These are phyloP conservation scores for Trypanosoma avium DNA, from an alignment of 208 protist species.

Conservation along the genomic window DNA sequence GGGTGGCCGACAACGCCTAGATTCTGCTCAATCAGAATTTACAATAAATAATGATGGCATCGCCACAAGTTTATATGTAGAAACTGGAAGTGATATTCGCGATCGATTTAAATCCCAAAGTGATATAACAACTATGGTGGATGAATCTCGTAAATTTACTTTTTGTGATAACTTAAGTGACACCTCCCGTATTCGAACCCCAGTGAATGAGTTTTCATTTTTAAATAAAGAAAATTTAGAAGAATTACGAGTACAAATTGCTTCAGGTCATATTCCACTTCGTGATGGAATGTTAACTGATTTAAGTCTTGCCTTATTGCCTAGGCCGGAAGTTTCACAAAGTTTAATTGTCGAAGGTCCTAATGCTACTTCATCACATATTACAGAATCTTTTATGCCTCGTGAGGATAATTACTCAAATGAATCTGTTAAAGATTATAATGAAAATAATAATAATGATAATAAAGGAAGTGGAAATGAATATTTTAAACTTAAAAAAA, in stretches of 20 bases:
- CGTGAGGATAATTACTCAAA: neutral
- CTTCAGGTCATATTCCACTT: neutral
- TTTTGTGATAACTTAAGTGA: constrained; percentile 5
- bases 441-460: too few species aligned
- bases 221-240: neutral
- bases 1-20: neutral
- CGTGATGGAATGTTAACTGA: neutral
- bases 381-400: neutral
- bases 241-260: neutral
- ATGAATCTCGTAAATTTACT: neutral
- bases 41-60: neutral
- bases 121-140: neutral
- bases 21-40: too few species aligned
- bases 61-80: neutral
- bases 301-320: neutral
- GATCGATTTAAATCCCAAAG: neutral
- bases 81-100: constrained; percentile 3
- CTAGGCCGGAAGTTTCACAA: neutral
- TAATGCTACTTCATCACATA: neutral
- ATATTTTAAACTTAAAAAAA: too few species aligned
- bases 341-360: neutral
- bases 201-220: neutral
- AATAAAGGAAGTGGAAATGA: too few species aligned
- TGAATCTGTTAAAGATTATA: neutral
- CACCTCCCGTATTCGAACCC: neutral